Percentiles rank a stretch among this genome's conserved stretches.
phyloP scores from a whole-genome alignment of 192 early-diverging fungal species.

The Linderina pennispora region DNA sequence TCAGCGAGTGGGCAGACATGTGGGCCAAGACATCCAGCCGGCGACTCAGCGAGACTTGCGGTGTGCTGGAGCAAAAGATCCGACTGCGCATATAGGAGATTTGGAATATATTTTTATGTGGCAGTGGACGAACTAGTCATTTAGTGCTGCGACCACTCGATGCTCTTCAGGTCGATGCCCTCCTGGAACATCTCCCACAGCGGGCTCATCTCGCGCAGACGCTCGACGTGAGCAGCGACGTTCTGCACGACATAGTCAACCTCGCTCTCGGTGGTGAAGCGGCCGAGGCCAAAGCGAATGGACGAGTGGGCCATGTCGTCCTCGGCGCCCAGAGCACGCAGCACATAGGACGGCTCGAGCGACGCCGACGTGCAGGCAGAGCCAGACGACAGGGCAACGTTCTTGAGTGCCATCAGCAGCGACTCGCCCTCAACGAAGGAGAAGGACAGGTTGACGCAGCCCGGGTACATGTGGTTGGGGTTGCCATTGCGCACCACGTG shows the following conservation, averaged over 20 bases:
- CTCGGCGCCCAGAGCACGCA: conserved; percentile 92
- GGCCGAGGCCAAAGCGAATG: conserved; percentile 93
- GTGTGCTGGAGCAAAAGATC: too few species aligned
- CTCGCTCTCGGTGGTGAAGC: conserved; percentile 94
- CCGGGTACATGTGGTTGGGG: conserved; percentile 67
- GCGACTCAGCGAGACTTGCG: conserved; percentile 2
- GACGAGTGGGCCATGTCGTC: conserved; percentile 94
- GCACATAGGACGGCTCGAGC: conserved; percentile 93
- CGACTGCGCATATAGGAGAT: conserved; percentile 6
- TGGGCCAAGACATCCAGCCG: conserved; percentile 18
- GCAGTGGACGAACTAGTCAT: too few species aligned
- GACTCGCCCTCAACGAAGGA: conserved; percentile 97
- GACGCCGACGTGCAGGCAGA: conserved; percentile 95
- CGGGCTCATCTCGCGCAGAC: conserved; percentile 91
- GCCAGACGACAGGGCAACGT: conserved; percentile 92
- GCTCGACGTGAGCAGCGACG: conserved; percentile 76
- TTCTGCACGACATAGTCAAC: conserved; percentile 83
- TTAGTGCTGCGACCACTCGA: conserved; percentile 88
- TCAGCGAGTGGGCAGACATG: conserved; percentile 21
- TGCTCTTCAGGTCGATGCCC: conserved; percentile 85
- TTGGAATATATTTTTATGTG: too few species aligned
- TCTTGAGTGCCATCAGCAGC: conserved; percentile 95
- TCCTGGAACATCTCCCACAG: conserved; percentile 98
- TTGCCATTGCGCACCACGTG: conserved; percentile 92
- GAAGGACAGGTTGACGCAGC: conserved; percentile 95